These are phyloP conservation scores for Trametes sanguinea DNA, from an alignment of 768 basidiomycete genomes.

Conservation along the genomic window DNA sequence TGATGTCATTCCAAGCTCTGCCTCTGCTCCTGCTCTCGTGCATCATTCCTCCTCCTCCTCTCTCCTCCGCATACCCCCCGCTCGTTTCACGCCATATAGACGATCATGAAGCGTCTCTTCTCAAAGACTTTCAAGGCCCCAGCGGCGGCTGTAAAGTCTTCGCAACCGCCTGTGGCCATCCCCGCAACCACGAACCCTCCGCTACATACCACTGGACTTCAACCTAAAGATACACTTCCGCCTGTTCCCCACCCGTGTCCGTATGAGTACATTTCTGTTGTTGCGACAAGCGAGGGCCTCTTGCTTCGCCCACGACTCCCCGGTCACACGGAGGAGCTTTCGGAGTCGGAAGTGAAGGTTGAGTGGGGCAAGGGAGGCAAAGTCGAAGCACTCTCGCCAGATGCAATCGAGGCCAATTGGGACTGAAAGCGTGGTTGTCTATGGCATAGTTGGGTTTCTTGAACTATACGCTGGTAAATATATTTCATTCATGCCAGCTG, in stretches of 20 bases:
- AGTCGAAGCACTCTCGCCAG: slow-evolving; percentile 52
- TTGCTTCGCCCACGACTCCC: slow-evolving; percentile 58
- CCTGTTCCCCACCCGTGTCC: slow-evolving; percentile 77
- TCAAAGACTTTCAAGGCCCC: slow-evolving; percentile 24
- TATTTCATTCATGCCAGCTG: slow-evolving; percentile 8
- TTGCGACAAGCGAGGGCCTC: slow-evolving; percentile 63
- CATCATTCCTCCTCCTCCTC: background rate
- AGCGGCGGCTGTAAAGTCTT: slow-evolving; percentile 5
- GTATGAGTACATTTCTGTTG: slow-evolving; percentile 64
- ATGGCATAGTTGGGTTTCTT: slow-evolving; percentile 77
- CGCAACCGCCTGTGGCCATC: background rate
- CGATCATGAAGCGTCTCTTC: slow-evolving; percentile 37
- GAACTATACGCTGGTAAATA: slow-evolving; percentile 68
- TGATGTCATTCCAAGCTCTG: slow-evolving; percentile 11
- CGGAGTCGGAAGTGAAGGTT: slow-evolving; percentile 49
- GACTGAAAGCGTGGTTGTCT: slow-evolving; percentile 56
- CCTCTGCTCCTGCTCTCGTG: slow-evolving; percentile 7
- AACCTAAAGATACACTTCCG: slow-evolving; percentile 64
- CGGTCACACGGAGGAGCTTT: slow-evolving; percentile 5
- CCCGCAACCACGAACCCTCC: slow-evolving; percentile 19
- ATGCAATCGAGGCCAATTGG: slow-evolving; percentile 51
- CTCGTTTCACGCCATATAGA: background rate
- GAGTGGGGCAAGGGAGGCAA: slow-evolving; percentile 59
- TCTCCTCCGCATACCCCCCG: slow-evolving; percentile 5
- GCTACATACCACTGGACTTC: slow-evolving; percentile 41